These are phyloP conservation scores for Echinosophora koreensis DNA, from an alignment of 306 rosid species.

Conservation along the genomic window DNA sequence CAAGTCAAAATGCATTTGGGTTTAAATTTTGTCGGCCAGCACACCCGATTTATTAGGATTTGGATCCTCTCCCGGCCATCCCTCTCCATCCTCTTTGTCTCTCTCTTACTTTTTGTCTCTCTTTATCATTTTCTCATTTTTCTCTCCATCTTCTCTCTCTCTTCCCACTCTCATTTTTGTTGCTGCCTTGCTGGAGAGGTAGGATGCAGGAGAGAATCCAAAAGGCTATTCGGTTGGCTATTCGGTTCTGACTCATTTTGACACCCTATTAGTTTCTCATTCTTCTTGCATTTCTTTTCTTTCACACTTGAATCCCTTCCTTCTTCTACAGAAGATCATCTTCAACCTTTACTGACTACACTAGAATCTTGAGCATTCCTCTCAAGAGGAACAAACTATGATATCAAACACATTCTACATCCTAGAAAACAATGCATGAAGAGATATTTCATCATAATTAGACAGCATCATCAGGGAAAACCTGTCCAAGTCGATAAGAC, in stretches of 20 bases:
- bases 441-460: conserved; percentile 37
- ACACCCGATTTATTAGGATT: too few relatives aligned
- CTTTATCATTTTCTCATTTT: too few relatives aligned
- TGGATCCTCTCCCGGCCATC: too few relatives aligned
- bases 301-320: conserved; percentile 31
- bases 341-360: conserved; percentile 39
- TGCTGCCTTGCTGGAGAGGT: too few relatives aligned
- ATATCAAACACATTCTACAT: conserved; percentile 39
- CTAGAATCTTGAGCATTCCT: conserved; percentile 33
- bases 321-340: conserved; percentile 41
- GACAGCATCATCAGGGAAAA: conserved; percentile 48
- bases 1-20: too few relatives aligned
- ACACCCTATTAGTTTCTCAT: neutral
- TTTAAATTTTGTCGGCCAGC: too few relatives aligned
- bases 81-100: too few relatives aligned
- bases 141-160: too few relatives aligned
- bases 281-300: conserved; percentile 27
- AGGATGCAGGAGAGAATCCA: too few relatives aligned
- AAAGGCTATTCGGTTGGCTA: too few relatives aligned
- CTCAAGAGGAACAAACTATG: conserved; percentile 19
- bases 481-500: conserved; percentile 49
- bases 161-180: too few relatives aligned
- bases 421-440: conserved; percentile 18
- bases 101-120: too few relatives aligned
- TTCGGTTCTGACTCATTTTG: neutral